Conservation (phyloP, 306 rosid species). For the Vigna radiata region DNA sequence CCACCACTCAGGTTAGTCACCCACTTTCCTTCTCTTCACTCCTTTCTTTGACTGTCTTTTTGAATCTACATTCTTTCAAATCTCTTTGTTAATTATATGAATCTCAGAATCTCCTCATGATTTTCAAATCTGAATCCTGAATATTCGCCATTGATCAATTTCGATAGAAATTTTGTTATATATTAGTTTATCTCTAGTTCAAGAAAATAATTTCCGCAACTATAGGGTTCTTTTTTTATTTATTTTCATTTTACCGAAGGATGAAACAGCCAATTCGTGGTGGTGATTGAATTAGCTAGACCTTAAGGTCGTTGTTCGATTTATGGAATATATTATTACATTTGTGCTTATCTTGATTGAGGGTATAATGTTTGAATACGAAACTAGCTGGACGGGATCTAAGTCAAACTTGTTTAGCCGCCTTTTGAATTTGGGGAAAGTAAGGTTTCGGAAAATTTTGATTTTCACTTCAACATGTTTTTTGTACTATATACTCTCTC, state of each 20-base stretch:
- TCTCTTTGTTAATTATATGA: background rate
- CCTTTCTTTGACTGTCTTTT: background rate
- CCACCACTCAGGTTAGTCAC: conserved; percentile 27
- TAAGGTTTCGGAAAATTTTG: background rate
- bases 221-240: background rate
- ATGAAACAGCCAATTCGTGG: background rate
- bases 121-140: background rate
- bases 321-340: background rate
- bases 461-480: background rate
- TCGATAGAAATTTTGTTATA: background rate
- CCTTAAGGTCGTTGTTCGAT: background rate
- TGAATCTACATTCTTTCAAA: background rate
- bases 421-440: background rate
- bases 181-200: background rate
- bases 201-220: background rate
- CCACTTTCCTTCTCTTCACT: background rate
- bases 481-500: background rate
- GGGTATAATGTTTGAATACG: background rate
- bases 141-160: background rate
- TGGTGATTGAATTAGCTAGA: background rate
- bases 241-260: background rate
- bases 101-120: background rate
- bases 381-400: background rate
- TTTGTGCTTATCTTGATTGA: background rate
- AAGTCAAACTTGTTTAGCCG: background rate